Evolutionary conservation across 192 early-diverging fungal species (phyloP).

Genomic region (Podila clonocystis): DNA sequence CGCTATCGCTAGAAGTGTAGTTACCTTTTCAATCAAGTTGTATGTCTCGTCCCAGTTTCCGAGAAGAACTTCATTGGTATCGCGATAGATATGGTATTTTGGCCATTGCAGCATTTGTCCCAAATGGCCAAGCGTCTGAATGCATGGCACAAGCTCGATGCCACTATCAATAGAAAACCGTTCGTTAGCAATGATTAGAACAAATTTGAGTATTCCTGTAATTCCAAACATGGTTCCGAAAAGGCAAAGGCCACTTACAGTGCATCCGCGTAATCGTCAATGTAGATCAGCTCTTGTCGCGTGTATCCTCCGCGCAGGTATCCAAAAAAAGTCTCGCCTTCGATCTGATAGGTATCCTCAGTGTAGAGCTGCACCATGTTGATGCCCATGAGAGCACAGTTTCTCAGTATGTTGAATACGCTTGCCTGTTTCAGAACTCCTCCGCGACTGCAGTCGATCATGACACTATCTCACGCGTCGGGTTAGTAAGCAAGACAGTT

Average conservation of each 20-base stretch:
- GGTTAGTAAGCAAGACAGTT: neutral
- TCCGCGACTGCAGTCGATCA: constrained; percentile 90
- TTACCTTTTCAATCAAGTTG: constrained; percentile 72
- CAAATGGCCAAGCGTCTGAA: constrained; percentile 90
- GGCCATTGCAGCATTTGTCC: constrained; percentile 94
- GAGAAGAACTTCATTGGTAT: constrained; percentile 85
- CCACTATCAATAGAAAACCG: constrained; percentile 54
- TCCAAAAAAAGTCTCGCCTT: constrained; percentile 41
- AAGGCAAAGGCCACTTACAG: constrained; percentile 41
- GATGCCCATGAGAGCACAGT: constrained; percentile 86
- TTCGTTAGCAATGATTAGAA: neutral
- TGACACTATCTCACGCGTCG: constrained; percentile 53
- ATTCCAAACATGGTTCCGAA: neutral
- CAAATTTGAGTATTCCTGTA: neutral
- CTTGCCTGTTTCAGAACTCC: constrained; percentile 72
- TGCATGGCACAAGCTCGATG: constrained; percentile 89
- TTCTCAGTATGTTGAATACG: constrained; percentile 74
- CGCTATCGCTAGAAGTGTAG: too few relatives aligned
- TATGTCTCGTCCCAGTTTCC: constrained; percentile 80
- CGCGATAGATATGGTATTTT: constrained; percentile 75
- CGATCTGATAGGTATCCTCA: constrained; percentile 86
- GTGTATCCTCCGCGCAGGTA: constrained; percentile 68
- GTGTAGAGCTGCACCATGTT: constrained; percentile 93
- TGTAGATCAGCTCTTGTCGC: constrained; percentile 70
- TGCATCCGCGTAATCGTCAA: constrained; percentile 83